phyloP scores from a whole-genome alignment of 805 yeast genomes.

The Metschnikowia peoriensis region DNA sequence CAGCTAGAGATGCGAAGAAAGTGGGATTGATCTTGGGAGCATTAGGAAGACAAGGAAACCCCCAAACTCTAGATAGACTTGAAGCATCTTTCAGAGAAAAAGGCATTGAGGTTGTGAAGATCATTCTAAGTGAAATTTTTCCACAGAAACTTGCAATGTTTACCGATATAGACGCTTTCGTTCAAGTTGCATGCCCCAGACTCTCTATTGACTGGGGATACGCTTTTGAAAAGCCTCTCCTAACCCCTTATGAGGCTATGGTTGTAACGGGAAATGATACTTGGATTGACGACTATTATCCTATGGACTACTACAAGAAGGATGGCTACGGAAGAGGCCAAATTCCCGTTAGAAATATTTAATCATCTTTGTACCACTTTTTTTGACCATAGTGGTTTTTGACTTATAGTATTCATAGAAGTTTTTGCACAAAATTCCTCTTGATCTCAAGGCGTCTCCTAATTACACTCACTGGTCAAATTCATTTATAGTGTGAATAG shows the following conservation, averaged over 20 bases:
- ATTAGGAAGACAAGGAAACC: constrained; percentile 91
- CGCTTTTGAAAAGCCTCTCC: constrained; percentile 85
- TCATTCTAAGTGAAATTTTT: constrained; percentile 87
- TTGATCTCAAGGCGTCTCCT: no score
- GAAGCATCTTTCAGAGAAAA: constrained; percentile 50
- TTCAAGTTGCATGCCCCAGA: constrained; percentile 97
- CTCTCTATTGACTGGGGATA: constrained; percentile 98
- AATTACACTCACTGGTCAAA: no score
- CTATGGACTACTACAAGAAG: constrained; percentile 92
- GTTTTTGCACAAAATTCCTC: no score
- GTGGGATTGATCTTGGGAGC: constrained; percentile 91
- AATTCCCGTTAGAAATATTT: constrained; percentile 41
- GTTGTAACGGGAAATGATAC: constrained; percentile 75
- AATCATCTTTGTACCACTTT: background rate
- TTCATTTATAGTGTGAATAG: background rate
- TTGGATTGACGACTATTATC: constrained; percentile 68
- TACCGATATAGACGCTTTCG: constrained; percentile 90
- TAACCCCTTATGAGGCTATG: constrained; percentile 96
- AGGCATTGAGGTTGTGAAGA: constrained; percentile 73
- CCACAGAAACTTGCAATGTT: constrained; percentile 91
- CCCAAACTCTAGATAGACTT: constrained; percentile 66
- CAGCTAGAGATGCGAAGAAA: constrained; percentile 58
- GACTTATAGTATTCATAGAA: no score
- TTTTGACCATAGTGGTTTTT: no score
- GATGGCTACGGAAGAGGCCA: constrained; percentile 92